These are phyloP conservation scores for Trametes coccinea DNA, from an alignment of 768 basidiomycete genomes.

Conservation along the genomic window DNA sequence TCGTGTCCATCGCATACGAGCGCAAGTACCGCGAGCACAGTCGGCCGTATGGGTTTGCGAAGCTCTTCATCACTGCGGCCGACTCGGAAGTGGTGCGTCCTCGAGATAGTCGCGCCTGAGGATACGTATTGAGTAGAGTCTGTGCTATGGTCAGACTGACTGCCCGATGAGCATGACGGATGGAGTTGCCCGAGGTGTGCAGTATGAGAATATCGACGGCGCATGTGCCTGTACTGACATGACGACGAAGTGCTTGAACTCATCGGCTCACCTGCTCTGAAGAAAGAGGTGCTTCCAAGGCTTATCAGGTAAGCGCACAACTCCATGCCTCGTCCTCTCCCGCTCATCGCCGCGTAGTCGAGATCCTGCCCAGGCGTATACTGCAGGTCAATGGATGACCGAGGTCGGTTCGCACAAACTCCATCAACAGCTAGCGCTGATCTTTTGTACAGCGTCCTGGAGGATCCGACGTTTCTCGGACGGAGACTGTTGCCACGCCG, in stretches of 20 bases:
- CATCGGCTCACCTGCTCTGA: constrained; percentile 59
- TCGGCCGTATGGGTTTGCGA: constrained; percentile 65
- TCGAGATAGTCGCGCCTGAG: not conserved
- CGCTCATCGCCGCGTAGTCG: constrained; percentile 42
- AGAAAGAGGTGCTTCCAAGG: constrained; percentile 54
- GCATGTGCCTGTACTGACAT: not conserved
- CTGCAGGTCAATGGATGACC: constrained; percentile 86
- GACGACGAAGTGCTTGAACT: constrained; percentile 57
- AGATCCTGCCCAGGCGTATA: constrained; percentile 61
- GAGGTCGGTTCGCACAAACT: constrained; percentile 45
- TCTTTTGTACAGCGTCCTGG: constrained; percentile 54
- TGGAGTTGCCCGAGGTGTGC: constrained; percentile 61
- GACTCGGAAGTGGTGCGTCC: constrained; percentile 60
- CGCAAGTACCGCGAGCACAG: constrained; percentile 61
- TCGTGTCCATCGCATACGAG: constrained; percentile 69
- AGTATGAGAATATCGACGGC: not conserved
- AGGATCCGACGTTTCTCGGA: constrained; percentile 73
- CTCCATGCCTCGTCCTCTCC: not conserved
- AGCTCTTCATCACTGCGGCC: constrained; percentile 59
- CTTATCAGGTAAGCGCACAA: constrained; percentile 52
- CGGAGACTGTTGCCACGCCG: constrained; percentile 60
- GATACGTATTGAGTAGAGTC: not conserved
- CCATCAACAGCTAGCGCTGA: not conserved
- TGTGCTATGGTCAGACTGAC: constrained; percentile 45
- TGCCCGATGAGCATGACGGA: constrained; percentile 84